These are phyloP conservation scores for Vitis hybrid DNA, from an alignment of 177 flowering plant genomes.

Conservation along the genomic window DNA sequence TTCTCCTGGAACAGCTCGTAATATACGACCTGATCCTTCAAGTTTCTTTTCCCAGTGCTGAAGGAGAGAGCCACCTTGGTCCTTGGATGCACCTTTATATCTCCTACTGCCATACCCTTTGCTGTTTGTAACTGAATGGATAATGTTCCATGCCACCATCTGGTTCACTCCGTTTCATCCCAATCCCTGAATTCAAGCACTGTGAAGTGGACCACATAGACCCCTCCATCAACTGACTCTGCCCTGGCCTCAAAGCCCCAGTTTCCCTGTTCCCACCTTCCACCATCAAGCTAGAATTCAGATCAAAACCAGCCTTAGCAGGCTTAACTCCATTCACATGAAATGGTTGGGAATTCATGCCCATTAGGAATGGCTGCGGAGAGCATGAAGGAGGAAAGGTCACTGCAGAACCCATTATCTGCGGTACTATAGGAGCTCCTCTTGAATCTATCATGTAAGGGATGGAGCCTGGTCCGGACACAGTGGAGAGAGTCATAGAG, in stretches of 20 bases:
- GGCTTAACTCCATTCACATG: neutral
- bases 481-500: neutral
- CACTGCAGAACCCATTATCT: neutral
- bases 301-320: neutral
- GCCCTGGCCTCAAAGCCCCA: neutral
- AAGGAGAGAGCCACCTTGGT: neutral
- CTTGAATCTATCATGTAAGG: slow-evolving; percentile 1
- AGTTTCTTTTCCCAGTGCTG: too few species aligned
- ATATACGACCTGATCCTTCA: too few species aligned
- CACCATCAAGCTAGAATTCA: neutral
- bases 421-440: neutral
- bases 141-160: neutral
- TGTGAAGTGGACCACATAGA: slow-evolving; percentile 1
- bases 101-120: neutral
- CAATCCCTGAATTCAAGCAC: neutral
- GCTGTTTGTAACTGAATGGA: neutral
- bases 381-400: neutral
- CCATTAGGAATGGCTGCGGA: neutral
- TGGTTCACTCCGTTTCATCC: neutral
- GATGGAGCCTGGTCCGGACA: neutral
- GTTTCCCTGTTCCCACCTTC: neutral
- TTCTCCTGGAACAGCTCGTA: too few species aligned
- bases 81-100: neutral
- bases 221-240: neutral
- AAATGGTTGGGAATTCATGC: neutral